Conservation (phyloP, 2,329 filamentous ascomycete species). For the Gliomastix tumulicola region DNA sequence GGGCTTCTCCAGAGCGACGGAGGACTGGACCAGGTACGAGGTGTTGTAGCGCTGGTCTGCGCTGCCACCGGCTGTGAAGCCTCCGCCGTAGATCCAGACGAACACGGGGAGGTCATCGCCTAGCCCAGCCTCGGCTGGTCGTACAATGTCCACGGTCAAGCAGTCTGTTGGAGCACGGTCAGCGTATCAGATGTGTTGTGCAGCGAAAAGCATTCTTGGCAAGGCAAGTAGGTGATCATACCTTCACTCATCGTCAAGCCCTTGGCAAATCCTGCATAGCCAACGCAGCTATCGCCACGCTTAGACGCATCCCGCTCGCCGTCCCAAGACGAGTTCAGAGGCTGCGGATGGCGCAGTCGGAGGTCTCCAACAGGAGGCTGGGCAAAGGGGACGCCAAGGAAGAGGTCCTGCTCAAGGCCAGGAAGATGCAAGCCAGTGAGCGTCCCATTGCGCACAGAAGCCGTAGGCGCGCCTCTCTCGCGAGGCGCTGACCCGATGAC, state of each 20-base stretch:
- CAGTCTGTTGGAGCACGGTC: conserved; percentile 26
- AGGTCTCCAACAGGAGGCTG: conserved; percentile 38
- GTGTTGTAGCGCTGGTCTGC: conserved; percentile 48
- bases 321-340: conserved; percentile 35
- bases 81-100: conserved; percentile 50
- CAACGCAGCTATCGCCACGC: neutral
- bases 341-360: conserved; percentile 40
- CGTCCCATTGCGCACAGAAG: neutral
- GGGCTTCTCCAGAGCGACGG: conserved; percentile 11
- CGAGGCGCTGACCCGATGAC: neutral
- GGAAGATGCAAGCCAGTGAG: neutral
- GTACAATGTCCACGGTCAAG: conserved; percentile 31
- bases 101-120: conserved; percentile 43
- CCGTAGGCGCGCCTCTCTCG: neutral
- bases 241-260: neutral
- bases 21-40: conserved; percentile 52
- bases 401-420: conserved; percentile 31
- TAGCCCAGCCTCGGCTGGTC: conserved; percentile 23
- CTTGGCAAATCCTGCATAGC: neutral
- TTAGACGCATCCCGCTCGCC: conserved; percentile 28
- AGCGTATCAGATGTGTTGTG: neutral
- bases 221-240: neutral
- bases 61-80: conserved; percentile 9
- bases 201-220: neutral
- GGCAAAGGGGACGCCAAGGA: conserved; percentile 48